These are phyloP conservation scores for Botryotinia narcissicola DNA, from an alignment of 2,329 filamentous ascomycete species.

Conservation along the genomic window DNA sequence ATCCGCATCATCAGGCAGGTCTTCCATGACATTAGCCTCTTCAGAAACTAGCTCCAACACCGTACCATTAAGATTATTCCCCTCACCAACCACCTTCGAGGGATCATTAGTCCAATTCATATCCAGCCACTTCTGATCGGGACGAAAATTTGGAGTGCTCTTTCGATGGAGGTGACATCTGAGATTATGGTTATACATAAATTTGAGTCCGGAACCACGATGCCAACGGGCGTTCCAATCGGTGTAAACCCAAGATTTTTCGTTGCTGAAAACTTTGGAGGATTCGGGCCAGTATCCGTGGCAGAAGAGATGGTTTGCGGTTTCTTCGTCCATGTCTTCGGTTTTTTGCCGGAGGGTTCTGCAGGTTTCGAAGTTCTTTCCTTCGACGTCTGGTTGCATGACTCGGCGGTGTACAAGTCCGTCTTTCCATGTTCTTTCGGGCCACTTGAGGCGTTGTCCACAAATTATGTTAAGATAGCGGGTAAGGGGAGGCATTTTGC, in stretches of 20 bases:
- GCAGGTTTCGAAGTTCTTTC: background rate
- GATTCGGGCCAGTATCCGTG: background rate
- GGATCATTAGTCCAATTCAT: background rate
- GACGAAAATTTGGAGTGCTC: background rate
- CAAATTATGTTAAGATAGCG: slow-evolving; percentile 15
- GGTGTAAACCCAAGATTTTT: background rate
- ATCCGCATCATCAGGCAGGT: background rate
- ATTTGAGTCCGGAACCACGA: background rate
- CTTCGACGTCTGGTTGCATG: background rate
- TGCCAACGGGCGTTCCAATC: background rate
- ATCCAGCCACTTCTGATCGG: background rate
- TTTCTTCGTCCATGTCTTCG: background rate
- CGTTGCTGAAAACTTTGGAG: background rate
- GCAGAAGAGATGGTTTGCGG: background rate
- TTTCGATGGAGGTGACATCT: background rate
- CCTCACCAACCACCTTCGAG: background rate
- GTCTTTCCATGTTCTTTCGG: background rate
- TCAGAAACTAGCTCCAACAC: background rate
- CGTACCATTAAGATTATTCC: background rate
- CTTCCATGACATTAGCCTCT: background rate
- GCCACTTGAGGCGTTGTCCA: background rate
- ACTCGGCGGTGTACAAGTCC: background rate
- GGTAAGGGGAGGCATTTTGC: background rate
- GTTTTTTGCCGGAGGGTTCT: background rate
- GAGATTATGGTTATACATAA: background rate